These are phyloP conservation scores for Moesziomyces sp. DNA, from an alignment of 1,284 basidiomycete genomes.

Conservation along the genomic window DNA sequence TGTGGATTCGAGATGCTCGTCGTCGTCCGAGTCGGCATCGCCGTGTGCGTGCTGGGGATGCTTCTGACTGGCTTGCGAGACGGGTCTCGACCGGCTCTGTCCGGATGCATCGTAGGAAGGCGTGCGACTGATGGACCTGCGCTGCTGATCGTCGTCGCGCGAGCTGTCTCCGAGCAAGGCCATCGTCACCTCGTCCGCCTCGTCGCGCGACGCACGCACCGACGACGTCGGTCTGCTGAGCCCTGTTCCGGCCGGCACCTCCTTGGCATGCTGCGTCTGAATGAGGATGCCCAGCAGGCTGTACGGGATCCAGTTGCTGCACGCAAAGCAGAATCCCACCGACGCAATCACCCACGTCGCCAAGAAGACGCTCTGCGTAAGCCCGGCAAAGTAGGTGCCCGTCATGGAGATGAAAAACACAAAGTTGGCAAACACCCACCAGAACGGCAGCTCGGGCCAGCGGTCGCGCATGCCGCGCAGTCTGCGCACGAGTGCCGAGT, in stretches of 20 bases:
- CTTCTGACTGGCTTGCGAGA: neutral
- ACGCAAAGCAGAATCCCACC: conserved; percentile 71
- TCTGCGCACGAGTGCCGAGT: conserved; percentile 8
- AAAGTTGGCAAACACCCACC: conserved; percentile 58
- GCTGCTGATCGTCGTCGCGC: conserved; percentile 8
- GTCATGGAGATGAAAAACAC: conserved; percentile 51
- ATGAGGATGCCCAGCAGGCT: conserved; percentile 66
- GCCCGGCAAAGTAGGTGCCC: conserved; percentile 51
- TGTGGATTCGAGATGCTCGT: conserved; percentile 14
- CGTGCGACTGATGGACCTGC: conserved; percentile 11
- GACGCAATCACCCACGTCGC: conserved; percentile 70
- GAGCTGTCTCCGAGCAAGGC: conserved; percentile 25
- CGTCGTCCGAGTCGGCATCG: conserved; percentile 21
- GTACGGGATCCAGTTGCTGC: conserved; percentile 71
- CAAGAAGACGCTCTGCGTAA: conserved; percentile 61
- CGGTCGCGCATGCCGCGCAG: conserved; percentile 20
- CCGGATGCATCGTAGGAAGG: conserved; percentile 18
- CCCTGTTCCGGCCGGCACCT: neutral
- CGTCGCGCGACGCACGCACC: neutral
- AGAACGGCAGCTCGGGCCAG: conserved; percentile 47
- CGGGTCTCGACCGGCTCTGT: conserved; percentile 9
- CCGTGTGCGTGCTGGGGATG: conserved; percentile 4
- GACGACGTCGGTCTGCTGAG: conserved; percentile 6
- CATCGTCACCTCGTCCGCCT: conserved; percentile 38
- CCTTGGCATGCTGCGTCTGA: conserved; percentile 32